A percentile compares a stretch with the other conserved stretches of the same genome.
These are phyloP conservation scores for Xylaria acuta DNA, from an alignment of 495 filamentous ascomycete genomes.

Conservation along the genomic window DNA sequence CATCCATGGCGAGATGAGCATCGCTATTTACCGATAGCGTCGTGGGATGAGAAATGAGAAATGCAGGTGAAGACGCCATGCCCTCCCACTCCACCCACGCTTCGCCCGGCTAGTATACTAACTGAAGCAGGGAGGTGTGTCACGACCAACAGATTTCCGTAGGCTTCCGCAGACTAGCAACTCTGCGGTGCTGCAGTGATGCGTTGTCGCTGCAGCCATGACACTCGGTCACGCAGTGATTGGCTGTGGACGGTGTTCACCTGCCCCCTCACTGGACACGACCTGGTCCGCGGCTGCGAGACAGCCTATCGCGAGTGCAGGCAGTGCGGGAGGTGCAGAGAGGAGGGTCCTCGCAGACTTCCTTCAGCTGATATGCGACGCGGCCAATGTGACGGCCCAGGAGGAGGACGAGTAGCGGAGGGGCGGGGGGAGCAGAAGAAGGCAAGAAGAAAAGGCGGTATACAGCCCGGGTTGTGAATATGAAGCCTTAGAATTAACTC, in stretches of 20 bases:
- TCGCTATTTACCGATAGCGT: constrained; percentile 13
- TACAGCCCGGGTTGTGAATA: neutral
- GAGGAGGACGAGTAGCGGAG: neutral
- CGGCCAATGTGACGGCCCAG: constrained; percentile 28
- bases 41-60: constrained; percentile 11
- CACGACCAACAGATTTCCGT: constrained; percentile 10
- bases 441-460: constrained; percentile 3
- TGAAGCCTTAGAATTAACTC: constrained; percentile 8
- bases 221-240: constrained; percentile 31
- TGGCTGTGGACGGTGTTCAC: constrained; percentile 38
- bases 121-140: constrained; percentile 22
- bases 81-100: neutral
- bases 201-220: constrained; percentile 37
- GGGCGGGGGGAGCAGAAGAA: neutral
- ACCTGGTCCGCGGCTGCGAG: constrained; percentile 6
- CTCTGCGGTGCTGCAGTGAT: constrained; percentile 33
- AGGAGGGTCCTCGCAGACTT: constrained; percentile 18
- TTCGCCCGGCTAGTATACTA: constrained; percentile 6
- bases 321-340: constrained; percentile 25
- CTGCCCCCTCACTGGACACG: constrained; percentile 25
- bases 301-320: constrained; percentile 38
- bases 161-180: constrained; percentile 6
- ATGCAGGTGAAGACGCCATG: constrained; percentile 24
- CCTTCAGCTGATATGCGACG: constrained; percentile 23
- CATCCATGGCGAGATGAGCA: constrained; percentile 8